Evolutionary conservation across 2,329 filamentous ascomycete genomes (phyloP), one percentile per base, ranked within the genome.

Genomic region (Epichloe bromicola): DNA sequence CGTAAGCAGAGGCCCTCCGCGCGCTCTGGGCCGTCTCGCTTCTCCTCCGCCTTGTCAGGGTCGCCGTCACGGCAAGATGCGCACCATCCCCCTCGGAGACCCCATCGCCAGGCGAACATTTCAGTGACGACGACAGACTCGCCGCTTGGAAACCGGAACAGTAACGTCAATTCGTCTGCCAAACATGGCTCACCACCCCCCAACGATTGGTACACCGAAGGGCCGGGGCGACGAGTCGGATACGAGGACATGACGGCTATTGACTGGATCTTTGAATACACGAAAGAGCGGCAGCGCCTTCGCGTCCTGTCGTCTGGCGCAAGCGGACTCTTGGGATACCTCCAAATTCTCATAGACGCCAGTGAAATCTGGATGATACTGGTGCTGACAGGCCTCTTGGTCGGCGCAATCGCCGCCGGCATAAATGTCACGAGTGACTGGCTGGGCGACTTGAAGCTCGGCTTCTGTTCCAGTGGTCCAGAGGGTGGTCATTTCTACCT

Each of bases 211-310:
- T 86, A 94, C 63, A 77, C 85, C 46, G 91, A 96, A 67, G 89
- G 88, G 1, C 89, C 88, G 0, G 90, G 90, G 1, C 80, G 88
- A 49, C 81, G 93, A 62, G 90, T 96, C 38, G 91, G 87, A 50
- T 98, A 98, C 70, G 91, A 96, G 63, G 86, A 98, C 69, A 74
- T 96, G 65, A 96, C 91, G 15, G 91, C 93, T 53, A 98, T 98
- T 65, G 93, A 98, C 71, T 98, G 93, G 93, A 97, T 97, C 63
- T 97, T 95, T 61, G 93, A 98, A 67, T 95, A 97, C 64, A 93
- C 87, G 49, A 96, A 96, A 67, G 93, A 98, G 70, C 81, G 93
- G 19, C 88, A 95, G 66, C 81, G 93, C 23, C 71, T 94, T 60
- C 80, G 88, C n/a, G 78, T 85, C 33, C 73, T 98, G 19, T 79